phyloP scores from a whole-genome alignment of 2,329 filamentous ascomycete species.

The Plenodomus tracheiphilus region DNA sequence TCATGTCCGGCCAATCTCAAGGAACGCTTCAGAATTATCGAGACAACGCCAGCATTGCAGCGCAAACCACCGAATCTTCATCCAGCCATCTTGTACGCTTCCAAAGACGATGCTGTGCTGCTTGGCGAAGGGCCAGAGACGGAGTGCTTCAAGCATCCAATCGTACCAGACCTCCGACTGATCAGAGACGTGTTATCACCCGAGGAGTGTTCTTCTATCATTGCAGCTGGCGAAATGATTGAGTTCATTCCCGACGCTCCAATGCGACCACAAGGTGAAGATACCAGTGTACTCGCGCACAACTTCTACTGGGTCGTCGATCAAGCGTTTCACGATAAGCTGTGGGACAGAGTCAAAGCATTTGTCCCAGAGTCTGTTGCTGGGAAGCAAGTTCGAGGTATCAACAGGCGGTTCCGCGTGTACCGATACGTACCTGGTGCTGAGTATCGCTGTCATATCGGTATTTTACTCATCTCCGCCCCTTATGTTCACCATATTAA shows the following conservation, averaged over 20 bases:
- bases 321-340: constrained; percentile 61
- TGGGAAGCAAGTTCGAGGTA: constrained; percentile 62
- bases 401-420: constrained; percentile 71
- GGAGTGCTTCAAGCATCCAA: constrained; percentile 62
- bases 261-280: constrained; percentile 65
- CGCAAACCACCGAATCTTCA: constrained; percentile 71
- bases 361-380: constrained; percentile 61
- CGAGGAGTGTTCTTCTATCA: constrained; percentile 66
- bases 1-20: constrained; percentile 22
- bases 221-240: constrained; percentile 67
- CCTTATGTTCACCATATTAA: constrained; percentile 2
- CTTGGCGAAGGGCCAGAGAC: constrained; percentile 54
- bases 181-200: constrained; percentile 63
- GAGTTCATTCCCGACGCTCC: constrained; percentile 70
- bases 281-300: constrained; percentile 66
- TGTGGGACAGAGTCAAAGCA: constrained; percentile 64
- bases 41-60: constrained; percentile 61
- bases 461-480: constrained; percentile 21
- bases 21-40: constrained; percentile 60
- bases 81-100: constrained; percentile 66
- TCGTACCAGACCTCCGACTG: constrained; percentile 64
- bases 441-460: constrained; percentile 71
- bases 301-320: constrained; percentile 77
- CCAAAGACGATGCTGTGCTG: constrained; percentile 59
- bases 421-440: constrained; percentile 74